Evolutionary conservation across 805 yeast genomes (phyloP).

Genomic region (Ogataea populi-albae): DNA sequence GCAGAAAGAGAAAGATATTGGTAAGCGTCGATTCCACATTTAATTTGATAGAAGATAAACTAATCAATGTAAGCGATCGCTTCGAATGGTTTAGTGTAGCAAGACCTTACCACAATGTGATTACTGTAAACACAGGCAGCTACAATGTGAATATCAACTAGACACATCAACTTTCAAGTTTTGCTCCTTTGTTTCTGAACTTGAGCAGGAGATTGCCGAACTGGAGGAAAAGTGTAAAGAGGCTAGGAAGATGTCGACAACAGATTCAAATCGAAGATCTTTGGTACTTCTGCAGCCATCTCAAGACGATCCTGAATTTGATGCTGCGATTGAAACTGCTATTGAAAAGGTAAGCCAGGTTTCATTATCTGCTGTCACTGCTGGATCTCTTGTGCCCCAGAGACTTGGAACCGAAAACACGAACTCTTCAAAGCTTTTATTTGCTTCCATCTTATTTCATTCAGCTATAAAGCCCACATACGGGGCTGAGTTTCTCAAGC

Average conservation of each 20-base stretch:
- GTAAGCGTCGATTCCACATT: too few species aligned
- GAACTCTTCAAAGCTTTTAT: slow-evolving; percentile 1
- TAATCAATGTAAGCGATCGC: too few species aligned
- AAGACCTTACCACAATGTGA: not conserved
- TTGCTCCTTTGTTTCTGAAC: slow-evolving; percentile 1
- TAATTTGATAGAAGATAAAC: too few species aligned
- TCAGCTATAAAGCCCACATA: not conserved
- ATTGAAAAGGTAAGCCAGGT: slow-evolving; percentile 3
- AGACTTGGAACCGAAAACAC: not conserved
- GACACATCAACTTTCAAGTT: slow-evolving; percentile 3
- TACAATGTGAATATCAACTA: not conserved
- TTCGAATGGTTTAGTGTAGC: not conserved
- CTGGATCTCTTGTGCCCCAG: not conserved
- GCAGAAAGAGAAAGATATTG: slow-evolving; percentile 1
- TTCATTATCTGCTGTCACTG: slow-evolving; percentile 5
- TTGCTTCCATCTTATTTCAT: slow-evolving; percentile 1
- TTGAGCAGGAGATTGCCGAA: slow-evolving; percentile 3
- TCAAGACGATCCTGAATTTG: not conserved
- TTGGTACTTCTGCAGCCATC: not conserved
- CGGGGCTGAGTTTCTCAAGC: not conserved
- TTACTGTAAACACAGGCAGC: not conserved
- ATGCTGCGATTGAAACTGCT: slow-evolving; percentile 1
- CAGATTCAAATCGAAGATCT: not conserved
- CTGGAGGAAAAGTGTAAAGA: slow-evolving; percentile 2
- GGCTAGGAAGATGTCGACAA: not conserved